Base-by-base conservation (phyloP, 2,329 filamentous ascomycete species). In the Botrytis paeoniae region DNA sequence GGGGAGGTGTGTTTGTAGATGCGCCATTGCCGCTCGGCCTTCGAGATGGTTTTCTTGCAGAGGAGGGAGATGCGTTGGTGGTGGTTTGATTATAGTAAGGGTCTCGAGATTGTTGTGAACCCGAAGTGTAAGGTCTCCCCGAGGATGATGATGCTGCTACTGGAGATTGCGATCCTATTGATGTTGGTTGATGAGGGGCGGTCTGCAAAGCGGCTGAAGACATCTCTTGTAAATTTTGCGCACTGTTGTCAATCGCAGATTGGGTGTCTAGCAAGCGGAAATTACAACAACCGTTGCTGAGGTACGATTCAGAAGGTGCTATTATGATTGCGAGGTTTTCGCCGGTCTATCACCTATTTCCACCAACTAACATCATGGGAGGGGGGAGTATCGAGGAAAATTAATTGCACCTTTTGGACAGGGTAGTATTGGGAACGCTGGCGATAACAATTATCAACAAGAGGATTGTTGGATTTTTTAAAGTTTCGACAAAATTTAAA, bases 151-250 rank as follows among this genome's bases (percentile, higher is more conserved):
- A 83, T 62, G 84, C 81, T 43, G 83, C 76, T 45, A 82, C 78
- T 75, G 87, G 83, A 76, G 87, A 84, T 77, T 86, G 85, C 74
- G 85, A 80, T 77, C 81, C 83, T 70, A 85, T 81, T 62, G 80
- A 83, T 72, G 85, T 82, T 77, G 84, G 82, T 80, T 87, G 86
- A 81, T 88, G 87, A 78, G 87, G 84, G 80, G 85, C 83, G 76
- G 87, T 84, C 82, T 91, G 89, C 81, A 92, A 83, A 78, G 87
- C 87, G 85, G 89, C 87, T 82, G 87, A 89, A 83, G 87, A 89
- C 88, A 88, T 89, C 82, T 85, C 86, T 83, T 80, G 62, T 22
- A 29, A 32, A 65, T 60, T 60, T 72, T 75, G 76, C 75, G 76
- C 76, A 72, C 71, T 61, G 64, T 71, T 71, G 70, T 66, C 62